Conservation (phyloP, 1,284 basidiomycete genomes). For the Cutaneotrichosporon mucoides region DNA sequence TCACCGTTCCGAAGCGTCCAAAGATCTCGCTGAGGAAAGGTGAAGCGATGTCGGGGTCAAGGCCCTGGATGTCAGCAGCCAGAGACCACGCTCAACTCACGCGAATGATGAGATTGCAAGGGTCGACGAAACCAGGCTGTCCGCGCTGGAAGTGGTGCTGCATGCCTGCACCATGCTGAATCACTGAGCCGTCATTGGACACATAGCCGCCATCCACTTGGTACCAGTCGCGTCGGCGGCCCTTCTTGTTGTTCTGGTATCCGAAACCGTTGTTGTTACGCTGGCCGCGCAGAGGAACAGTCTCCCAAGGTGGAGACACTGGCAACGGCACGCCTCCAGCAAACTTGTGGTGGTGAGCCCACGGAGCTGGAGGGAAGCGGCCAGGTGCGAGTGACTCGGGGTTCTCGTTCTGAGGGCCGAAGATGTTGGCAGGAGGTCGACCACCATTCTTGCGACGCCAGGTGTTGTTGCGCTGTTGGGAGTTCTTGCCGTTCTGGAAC, state of each 20-base stretch:
- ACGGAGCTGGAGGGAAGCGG: background rate
- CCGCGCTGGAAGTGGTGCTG: constrained; percentile 59
- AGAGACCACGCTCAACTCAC: constrained; percentile 15
- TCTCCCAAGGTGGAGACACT: background rate
- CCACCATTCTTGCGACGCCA: background rate
- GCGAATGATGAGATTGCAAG: constrained; percentile 71
- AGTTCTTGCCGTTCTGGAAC: no score
- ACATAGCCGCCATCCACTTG: constrained; percentile 22
- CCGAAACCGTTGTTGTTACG: no score
- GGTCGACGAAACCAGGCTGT: constrained; percentile 71
- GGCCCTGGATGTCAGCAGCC: constrained; percentile 56
- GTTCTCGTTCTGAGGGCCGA: background rate
- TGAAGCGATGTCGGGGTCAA: constrained; percentile 78
- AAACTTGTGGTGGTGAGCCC: constrained; percentile 4
- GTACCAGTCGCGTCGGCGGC: background rate
- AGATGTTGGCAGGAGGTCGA: background rate
- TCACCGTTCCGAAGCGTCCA: constrained; percentile 71
- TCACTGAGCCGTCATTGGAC: constrained; percentile 31
- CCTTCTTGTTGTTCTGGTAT: background rate
- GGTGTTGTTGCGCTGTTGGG: background rate
- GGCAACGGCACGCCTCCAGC: constrained; percentile 1
- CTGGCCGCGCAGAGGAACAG: background rate
- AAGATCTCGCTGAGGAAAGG: constrained; percentile 76
- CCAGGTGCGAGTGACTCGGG: background rate
- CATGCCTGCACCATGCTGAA: constrained; percentile 70